Evolutionary conservation across 345 rosid species (phyloP).

Genomic region (Punica granatum): DNA sequence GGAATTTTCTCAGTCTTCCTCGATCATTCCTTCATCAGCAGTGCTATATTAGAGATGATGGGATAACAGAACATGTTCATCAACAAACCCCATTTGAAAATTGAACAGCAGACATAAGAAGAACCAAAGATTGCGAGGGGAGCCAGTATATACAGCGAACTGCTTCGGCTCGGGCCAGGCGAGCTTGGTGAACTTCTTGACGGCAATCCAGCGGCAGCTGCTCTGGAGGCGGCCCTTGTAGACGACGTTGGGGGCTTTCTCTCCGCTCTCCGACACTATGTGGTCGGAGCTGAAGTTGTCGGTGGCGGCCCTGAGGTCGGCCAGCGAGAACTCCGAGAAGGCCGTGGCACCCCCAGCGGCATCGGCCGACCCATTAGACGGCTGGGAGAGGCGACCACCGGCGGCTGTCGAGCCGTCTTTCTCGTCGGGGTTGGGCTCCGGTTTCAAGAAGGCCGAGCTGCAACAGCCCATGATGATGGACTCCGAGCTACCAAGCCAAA

Average conservation of each 20-base stretch:
- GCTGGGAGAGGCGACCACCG: slow-evolving; percentile 8
- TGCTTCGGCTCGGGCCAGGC: slow-evolving; percentile 96
- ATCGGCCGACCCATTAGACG: slow-evolving; percentile 24
- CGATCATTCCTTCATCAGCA: background rate
- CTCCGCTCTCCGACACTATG: slow-evolving; percentile 70
- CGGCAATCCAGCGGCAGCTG: slow-evolving; percentile 57
- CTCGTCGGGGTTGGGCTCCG: slow-evolving; percentile 15
- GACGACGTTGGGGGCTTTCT: slow-evolving; percentile 71
- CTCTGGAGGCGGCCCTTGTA: slow-evolving; percentile 60
- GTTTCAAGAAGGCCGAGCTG: slow-evolving; percentile 34
- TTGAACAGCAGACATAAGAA: background rate
- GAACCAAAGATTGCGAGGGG: background rate
- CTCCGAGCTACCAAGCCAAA: background rate
- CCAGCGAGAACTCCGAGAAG: slow-evolving; percentile 60
- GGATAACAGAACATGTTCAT: background rate
- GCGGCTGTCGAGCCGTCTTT: slow-evolving; percentile 12
- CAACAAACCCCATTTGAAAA: background rate
- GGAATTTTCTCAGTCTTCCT: background rate
- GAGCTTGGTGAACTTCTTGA: slow-evolving; percentile 60
- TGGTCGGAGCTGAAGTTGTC: slow-evolving; percentile 65
- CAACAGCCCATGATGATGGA: slow-evolving; percentile 56
- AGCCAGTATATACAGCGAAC: slow-evolving; percentile 44
- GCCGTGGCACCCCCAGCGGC: slow-evolving; percentile 21
- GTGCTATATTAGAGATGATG: background rate
- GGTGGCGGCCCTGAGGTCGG: slow-evolving; percentile 77